phyloP scores from a whole-genome alignment of 495 filamentous ascomycete species.

The Aspergillus nidulans region DNA sequence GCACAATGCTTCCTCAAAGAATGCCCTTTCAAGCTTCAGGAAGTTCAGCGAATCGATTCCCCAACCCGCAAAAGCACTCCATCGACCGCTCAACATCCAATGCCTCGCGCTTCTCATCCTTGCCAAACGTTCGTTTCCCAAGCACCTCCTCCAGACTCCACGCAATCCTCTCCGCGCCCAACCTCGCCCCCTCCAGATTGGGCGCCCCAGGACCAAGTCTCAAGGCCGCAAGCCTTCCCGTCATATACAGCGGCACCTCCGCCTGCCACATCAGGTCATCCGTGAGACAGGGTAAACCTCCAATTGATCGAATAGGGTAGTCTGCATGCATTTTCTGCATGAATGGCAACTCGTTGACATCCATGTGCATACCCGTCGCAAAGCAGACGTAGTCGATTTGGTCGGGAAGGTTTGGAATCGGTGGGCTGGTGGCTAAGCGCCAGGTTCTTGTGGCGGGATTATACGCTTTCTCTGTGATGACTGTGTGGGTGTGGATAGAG shows the following conservation, averaged over 20 bases:
- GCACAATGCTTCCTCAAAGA: background rate
- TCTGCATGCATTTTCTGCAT: constrained; percentile 46
- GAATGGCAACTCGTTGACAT: constrained; percentile 47
- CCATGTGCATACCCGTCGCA: constrained; percentile 52
- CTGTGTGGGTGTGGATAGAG: constrained; percentile 47
- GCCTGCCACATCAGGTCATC: constrained; percentile 59
- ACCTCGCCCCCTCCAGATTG: constrained; percentile 60
- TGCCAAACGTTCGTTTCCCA: constrained; percentile 15
- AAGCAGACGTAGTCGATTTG: constrained; percentile 62
- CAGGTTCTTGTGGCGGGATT: constrained; percentile 39
- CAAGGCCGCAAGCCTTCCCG: constrained; percentile 54
- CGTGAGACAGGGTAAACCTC: constrained; percentile 57
- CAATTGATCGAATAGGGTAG: constrained; percentile 48
- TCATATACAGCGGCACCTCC: constrained; percentile 57
- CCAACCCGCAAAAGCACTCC: constrained; percentile 29
- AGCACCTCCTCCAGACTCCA: constrained; percentile 54
- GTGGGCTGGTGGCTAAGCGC: constrained; percentile 44
- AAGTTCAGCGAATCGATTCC: constrained; percentile 22
- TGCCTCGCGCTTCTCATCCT: constrained; percentile 4
- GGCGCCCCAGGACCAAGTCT: constrained; percentile 57
- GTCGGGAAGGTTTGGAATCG: constrained; percentile 44
- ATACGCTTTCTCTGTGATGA: constrained; percentile 35
- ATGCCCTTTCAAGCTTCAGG: background rate
- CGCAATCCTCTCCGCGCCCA: constrained; percentile 58
- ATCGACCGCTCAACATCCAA: constrained; percentile 6